Percentiles rank a stretch among this genome's conserved stretches.
These are phyloP conservation scores for Ogataea nitratoaversa DNA, from an alignment of 805 yeast genomes.

Conservation along the genomic window DNA sequence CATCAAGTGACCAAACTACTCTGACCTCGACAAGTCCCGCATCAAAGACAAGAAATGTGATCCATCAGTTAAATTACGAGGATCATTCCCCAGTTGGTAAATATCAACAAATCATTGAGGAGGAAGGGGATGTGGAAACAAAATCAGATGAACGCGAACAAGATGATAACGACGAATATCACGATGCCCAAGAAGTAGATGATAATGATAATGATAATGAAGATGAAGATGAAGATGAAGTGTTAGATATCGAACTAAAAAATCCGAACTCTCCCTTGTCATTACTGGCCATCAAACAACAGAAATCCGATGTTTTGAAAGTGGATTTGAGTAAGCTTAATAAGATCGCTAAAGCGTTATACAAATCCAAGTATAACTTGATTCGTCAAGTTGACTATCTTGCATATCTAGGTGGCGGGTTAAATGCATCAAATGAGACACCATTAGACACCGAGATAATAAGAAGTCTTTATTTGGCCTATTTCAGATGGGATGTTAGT, in stretches of 20 bases:
- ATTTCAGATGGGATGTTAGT: constrained; percentile 43
- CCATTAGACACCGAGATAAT: constrained; percentile 35
- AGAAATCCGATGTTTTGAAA: not conserved
- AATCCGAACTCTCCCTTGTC: not conserved
- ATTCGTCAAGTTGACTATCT: constrained; percentile 21
- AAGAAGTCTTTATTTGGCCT: constrained; percentile 42
- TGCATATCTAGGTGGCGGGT: constrained; percentile 25
- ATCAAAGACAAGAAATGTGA: not conserved
- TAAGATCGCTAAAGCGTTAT: constrained; percentile 30
- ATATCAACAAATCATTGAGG: not conserved
- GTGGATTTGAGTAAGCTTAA: constrained; percentile 8
- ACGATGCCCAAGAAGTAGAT: not conserved
- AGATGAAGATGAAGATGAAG: not conserved
- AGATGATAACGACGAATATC: not conserved
- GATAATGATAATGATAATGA: not conserved
- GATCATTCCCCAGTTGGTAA: not conserved
- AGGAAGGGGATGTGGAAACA: not conserved
- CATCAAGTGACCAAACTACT: not conserved
- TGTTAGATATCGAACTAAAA: not conserved
- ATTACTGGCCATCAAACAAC: not conserved
- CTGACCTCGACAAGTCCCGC: not conserved
- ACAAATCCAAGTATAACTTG: constrained; percentile 26
- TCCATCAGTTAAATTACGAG: not conserved
- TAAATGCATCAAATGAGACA: constrained; percentile 14
- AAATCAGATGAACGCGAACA: not conserved